Evolutionary conservation across 106 monocot genomes (phyloP).

Genomic region (Amphibolis antarctica): DNA sequence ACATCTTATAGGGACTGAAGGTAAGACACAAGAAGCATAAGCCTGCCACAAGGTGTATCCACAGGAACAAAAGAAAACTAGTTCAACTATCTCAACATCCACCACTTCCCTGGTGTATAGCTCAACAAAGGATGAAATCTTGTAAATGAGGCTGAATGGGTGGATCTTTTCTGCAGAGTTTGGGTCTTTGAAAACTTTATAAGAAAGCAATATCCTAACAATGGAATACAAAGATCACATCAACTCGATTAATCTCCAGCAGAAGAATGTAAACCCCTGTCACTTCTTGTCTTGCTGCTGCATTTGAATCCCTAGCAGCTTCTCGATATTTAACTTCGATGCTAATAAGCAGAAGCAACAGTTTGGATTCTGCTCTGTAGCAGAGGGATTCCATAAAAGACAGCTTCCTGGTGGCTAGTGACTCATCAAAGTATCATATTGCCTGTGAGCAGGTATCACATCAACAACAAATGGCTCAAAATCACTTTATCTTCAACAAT

Average conservation of each 20-base stretch:
- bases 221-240: constrained; percentile 64
- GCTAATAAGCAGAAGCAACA: no score
- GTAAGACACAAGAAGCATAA: constrained; percentile 64
- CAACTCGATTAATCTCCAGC: constrained; percentile 42
- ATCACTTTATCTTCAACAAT: constrained; percentile 17
- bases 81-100: constrained; percentile 60
- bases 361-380: constrained; percentile 8
- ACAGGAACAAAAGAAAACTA: constrained; percentile 51
- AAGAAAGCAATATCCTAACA: constrained; percentile 69
- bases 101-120: constrained; percentile 62
- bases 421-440: not conserved
- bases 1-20: constrained; percentile 35
- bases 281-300: constrained; percentile 13
- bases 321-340: constrained; percentile 3
- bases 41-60: constrained; percentile 56
- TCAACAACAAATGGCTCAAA: constrained; percentile 18
- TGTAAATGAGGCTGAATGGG: constrained; percentile 55
- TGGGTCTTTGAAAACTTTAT: constrained; percentile 63
- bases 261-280: constrained; percentile 18
- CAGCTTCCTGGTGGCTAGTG: not conserved
- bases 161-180: constrained; percentile 39
- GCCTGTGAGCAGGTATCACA: constrained; percentile 12
- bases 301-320: constrained; percentile 6
- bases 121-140: constrained; percentile 56
- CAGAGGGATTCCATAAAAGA: constrained; percentile 8